A percentile compares a stretch with the other conserved stretches of the same genome.
These are phyloP conservation scores for Rubroshorea leprosula DNA, from an alignment of 345 rosid species.

Conservation along the genomic window DNA sequence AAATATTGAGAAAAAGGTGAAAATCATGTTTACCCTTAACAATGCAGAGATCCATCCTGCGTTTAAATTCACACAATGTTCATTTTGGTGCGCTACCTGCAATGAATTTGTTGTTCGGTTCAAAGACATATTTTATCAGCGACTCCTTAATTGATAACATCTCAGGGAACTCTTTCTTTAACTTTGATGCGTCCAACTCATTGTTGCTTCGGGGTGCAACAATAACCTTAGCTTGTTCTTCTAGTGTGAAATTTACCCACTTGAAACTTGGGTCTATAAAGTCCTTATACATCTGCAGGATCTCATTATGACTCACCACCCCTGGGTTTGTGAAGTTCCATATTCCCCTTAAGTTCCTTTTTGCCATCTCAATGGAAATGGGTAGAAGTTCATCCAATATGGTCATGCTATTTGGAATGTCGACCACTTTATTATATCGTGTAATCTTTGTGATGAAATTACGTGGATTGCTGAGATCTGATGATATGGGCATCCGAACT, in stretches of 20 bases:
- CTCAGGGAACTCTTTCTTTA: constrained; percentile 69
- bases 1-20: no score
- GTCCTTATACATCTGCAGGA: constrained; percentile 67
- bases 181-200: constrained; percentile 67
- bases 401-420: constrained; percentile 81
- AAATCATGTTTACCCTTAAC: neutral
- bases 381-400: constrained; percentile 71
- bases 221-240: constrained; percentile 71
- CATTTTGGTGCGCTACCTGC: neutral
- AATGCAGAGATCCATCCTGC: constrained; percentile 6
- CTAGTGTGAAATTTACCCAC: constrained; percentile 58
- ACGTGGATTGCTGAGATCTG: constrained; percentile 62
- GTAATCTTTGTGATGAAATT: constrained; percentile 75
- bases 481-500: constrained; percentile 75
- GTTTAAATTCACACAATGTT: constrained; percentile 3
- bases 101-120: constrained; percentile 31
- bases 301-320: constrained; percentile 71
- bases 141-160: constrained; percentile 61
- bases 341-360: constrained; percentile 59
- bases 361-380: constrained; percentile 74
- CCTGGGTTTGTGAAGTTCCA: constrained; percentile 88
- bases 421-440: constrained; percentile 64
- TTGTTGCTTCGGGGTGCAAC: constrained; percentile 78
- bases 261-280: constrained; percentile 53
- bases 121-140: no score